Evolutionary conservation across 2,329 filamentous ascomycete species (phyloP).

Genomic region (Allantophomopsis lycopodina): DNA sequence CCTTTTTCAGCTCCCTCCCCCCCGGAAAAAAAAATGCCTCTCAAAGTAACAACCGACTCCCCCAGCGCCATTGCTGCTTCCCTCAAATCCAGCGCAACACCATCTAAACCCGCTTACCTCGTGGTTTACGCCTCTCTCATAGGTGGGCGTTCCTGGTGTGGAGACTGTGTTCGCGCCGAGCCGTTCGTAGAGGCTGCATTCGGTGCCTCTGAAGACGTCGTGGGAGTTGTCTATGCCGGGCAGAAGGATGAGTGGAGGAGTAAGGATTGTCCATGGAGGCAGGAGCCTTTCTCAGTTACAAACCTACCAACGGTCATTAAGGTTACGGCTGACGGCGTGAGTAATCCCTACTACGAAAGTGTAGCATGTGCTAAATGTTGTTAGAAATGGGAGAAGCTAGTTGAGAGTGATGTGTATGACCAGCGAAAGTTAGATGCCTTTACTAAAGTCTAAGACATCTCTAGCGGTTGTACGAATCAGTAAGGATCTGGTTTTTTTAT

Average conservation of each 20-base stretch:
- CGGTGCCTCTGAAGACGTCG: constrained; percentile 4
- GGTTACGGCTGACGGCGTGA: constrained; percentile 4
- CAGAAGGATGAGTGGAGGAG: constrained; percentile 12
- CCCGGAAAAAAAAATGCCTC: too few relatives aligned
- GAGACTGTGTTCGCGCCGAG: constrained; percentile 14
- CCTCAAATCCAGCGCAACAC: constrained; percentile 2
- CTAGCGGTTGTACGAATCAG: too few relatives aligned
- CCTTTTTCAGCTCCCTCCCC: too few relatives aligned
- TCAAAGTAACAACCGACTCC: constrained; percentile 1
- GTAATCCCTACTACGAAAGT: too few relatives aligned
- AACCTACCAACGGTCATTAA: constrained; percentile 14
- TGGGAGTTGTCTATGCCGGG: constrained; percentile 11
- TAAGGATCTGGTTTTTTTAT: too few relatives aligned
- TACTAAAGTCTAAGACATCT: too few relatives aligned
- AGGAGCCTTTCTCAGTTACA: constrained; percentile 11
- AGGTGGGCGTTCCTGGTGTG: constrained; percentile 13
- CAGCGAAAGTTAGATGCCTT: too few relatives aligned
- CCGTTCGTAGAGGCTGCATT: constrained; percentile 12
- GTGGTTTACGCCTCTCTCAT: constrained; percentile 12
- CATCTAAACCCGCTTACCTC: constrained; percentile 8
- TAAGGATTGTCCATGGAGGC: constrained; percentile 11
- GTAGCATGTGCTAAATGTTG: too few relatives aligned
- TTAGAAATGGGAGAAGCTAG: too few relatives aligned
- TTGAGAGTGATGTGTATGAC: too few relatives aligned
- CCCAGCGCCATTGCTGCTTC: constrained; percentile 8